Evolutionary conservation across 148 eudicot genomes (phyloP).

Genomic region (Simmondsia chinensis): DNA sequence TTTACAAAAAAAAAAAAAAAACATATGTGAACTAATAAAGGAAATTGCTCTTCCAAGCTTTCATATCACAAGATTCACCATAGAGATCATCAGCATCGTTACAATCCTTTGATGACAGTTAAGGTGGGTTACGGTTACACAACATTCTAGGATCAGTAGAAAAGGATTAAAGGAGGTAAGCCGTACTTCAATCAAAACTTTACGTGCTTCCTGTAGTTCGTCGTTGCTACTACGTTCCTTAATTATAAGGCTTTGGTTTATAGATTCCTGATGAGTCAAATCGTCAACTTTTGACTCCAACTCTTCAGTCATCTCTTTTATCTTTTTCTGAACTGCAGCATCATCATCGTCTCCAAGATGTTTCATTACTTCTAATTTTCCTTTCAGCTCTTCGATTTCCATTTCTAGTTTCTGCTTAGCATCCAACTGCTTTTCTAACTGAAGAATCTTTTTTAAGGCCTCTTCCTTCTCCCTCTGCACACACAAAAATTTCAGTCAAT

Average conservation of each 20-base stretch:
- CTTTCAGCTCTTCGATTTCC: constrained; percentile 80
- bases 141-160: constrained; percentile 1
- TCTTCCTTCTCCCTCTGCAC: constrained; percentile 86
- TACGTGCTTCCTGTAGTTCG: constrained; percentile 80
- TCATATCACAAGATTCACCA: not conserved
- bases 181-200: constrained; percentile 54
- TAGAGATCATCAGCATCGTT: too few species aligned
- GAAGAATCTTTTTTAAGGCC: constrained; percentile 53
- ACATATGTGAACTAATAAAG: too few species aligned
- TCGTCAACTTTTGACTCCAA: constrained; percentile 45
- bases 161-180: not conserved
- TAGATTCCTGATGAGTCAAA: constrained; percentile 32
- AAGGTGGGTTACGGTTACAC: not conserved
- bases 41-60: too few species aligned
- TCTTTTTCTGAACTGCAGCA: constrained; percentile 51
- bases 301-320: constrained; percentile 60
- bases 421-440: constrained; percentile 64
- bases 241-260: constrained; percentile 38
- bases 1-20: not conserved
- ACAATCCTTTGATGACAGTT: constrained; percentile 1
- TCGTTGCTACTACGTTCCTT: constrained; percentile 81
- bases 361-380: constrained; percentile 74
- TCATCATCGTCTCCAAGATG: constrained; percentile 79
- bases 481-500: constrained; percentile 14
- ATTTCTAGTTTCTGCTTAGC: constrained; percentile 69